Percentiles rank a stretch among this genome's conserved stretches.
These are phyloP conservation scores for Colletotrichum lentis DNA, from an alignment of 2,329 filamentous ascomycete species.

Conservation along the genomic window DNA sequence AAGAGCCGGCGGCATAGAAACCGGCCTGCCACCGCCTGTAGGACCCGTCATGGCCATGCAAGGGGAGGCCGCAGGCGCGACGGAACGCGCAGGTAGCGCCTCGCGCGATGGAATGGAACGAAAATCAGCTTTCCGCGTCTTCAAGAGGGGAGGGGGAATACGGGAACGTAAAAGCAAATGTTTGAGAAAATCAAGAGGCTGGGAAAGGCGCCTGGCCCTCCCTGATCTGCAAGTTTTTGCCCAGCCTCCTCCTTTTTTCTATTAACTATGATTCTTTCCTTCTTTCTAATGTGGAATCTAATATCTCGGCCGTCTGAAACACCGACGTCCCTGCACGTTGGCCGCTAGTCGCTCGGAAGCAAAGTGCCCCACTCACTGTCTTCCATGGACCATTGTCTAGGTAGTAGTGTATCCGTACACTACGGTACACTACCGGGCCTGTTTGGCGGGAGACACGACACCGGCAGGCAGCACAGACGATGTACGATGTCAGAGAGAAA, in stretches of 20 bases:
- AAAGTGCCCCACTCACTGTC: background rate
- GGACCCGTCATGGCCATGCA: constrained; percentile 1
- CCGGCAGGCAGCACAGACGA: constrained; percentile 10
- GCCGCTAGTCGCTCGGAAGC: constrained; percentile 20
- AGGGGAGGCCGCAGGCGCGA: background rate
- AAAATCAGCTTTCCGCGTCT: background rate
- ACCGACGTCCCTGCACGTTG: constrained; percentile 21
- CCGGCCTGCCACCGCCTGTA: background rate
- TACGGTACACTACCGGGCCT: background rate
- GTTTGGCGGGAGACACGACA: constrained; percentile 4
- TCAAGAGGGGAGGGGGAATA: background rate
- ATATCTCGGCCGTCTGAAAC: constrained; percentile 34
- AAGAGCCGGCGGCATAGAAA: background rate
- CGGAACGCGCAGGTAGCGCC: background rate
- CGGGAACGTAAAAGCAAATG: background rate
- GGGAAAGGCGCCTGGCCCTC: background rate
- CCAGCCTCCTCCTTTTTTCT: constrained; percentile 31
- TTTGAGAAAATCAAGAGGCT: constrained; percentile 13
- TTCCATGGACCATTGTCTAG: too few species aligned
- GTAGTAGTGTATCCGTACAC: too few species aligned
- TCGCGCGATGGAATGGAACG: background rate
- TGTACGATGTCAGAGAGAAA: background rate
- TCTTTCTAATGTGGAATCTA: background rate
- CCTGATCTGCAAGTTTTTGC: background rate
- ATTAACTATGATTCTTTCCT: too few species aligned